Conservation (phyloP, 31 red algal genomes). For the Endocladia muricata region DNA sequence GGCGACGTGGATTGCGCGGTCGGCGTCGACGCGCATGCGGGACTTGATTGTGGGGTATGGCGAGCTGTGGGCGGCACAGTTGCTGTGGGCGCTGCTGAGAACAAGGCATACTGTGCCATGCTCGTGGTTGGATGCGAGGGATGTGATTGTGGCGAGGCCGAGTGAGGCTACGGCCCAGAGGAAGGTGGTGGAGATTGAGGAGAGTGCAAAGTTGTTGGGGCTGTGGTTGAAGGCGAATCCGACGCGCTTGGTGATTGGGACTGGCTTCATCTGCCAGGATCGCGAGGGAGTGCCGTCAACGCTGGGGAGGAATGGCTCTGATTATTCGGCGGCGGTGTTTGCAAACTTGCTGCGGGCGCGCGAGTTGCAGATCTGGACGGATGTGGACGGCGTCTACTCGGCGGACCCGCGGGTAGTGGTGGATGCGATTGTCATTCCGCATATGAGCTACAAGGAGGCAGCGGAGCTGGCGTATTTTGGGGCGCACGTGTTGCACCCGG, state of each 20-base stretch:
- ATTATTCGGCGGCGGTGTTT: conserved; percentile 87
- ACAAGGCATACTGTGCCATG: conserved; percentile 20
- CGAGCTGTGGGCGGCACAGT: conserved; percentile 66
- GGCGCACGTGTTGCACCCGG: conserved; percentile 91
- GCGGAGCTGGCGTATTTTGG: conserved; percentile 98
- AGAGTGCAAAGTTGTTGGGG: conserved; percentile 23
- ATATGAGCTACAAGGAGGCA: conserved; percentile 94
- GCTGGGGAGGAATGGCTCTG: conserved; percentile 85
- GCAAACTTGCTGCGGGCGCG: conserved; percentile 64
- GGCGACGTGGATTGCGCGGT: conserved; percentile 87
- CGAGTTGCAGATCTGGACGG: conserved; percentile 87
- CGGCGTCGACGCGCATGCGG: conserved; percentile 47
- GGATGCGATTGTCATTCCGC: conserved; percentile 83
- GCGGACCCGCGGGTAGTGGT: conserved; percentile 88
- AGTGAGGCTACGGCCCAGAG: conserved; percentile 42
- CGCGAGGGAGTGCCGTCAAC: conserved; percentile 79
- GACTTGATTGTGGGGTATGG: conserved; percentile 87
- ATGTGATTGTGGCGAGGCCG: conserved; percentile 73
- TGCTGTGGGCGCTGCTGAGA: conserved; percentile 66
- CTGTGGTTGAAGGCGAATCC: conserved; percentile 81
- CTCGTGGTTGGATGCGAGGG: conserved; percentile 85
- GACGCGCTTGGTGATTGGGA: conserved; percentile 74
- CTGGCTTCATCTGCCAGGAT: conserved; percentile 86
- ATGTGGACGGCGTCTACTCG: conserved; percentile 97
- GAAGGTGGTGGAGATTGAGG: conserved; percentile 57